These are phyloP conservation scores for Lachancea nothofagi DNA, from an alignment of 805 yeast genomes.

Conservation along the genomic window DNA sequence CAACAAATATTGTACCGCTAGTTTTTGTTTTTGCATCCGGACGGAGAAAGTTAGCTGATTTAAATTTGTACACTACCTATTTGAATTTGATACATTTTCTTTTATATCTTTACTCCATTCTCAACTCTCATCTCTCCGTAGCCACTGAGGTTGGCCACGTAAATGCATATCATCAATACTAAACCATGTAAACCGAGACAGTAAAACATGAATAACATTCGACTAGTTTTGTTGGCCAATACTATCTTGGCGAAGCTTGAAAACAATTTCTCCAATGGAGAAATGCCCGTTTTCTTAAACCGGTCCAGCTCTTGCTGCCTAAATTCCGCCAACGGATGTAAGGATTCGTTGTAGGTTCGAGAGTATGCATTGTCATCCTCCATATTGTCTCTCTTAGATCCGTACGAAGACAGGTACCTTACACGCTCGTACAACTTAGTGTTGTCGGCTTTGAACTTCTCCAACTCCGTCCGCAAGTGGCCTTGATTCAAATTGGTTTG, in stretches of 20 bases:
- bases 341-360: slow-evolving; percentile 62
- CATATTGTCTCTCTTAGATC: slow-evolving; percentile 16
- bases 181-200: slow-evolving; percentile 70
- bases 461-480: slow-evolving; percentile 61
- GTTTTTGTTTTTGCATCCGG: too few species aligned
- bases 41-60: too few species aligned
- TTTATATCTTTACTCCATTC: slow-evolving; percentile 11
- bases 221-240: slow-evolving; percentile 64
- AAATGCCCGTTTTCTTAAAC: slow-evolving; percentile 55
- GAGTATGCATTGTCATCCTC: slow-evolving; percentile 59
- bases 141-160: slow-evolving; percentile 44
- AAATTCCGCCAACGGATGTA: slow-evolving; percentile 81
- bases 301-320: slow-evolving; percentile 73
- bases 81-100: background rate
- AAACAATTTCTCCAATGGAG: slow-evolving; percentile 75
- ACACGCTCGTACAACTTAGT: slow-evolving; percentile 74
- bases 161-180: slow-evolving; percentile 58
- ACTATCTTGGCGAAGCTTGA: slow-evolving; percentile 66
- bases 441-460: slow-evolving; percentile 64
- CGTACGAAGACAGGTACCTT: slow-evolving; percentile 54
- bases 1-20: slow-evolving; percentile 9
- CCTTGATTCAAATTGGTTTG: slow-evolving; percentile 47
- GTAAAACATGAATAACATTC: slow-evolving; percentile 68
- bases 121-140: slow-evolving; percentile 42
- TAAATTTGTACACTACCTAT: too few species aligned